Evolutionary conservation across 192 early-diverging fungal genomes (phyloP).

Genomic region (Rhizophagus sp.): DNA sequence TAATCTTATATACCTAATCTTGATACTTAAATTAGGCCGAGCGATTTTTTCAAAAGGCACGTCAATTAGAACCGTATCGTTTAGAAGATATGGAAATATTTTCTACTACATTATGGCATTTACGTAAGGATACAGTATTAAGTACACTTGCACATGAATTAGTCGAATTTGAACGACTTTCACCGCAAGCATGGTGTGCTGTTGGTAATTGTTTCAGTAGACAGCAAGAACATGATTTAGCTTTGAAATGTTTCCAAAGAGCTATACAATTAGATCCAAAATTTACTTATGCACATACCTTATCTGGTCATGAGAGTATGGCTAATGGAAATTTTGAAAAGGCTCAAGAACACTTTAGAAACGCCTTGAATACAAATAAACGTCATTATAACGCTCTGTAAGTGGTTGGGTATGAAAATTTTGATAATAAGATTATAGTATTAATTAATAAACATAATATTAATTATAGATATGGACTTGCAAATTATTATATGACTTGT

Average conservation of each 20-base stretch:
- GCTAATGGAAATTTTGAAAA: conserved; percentile 73
- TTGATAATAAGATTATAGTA: background rate
- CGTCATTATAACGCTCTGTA: conserved; percentile 89
- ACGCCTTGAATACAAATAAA: conserved; percentile 67
- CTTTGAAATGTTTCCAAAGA: conserved; percentile 74
- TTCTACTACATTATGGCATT: conserved; percentile 86
- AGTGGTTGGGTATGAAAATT: conserved; percentile 19
- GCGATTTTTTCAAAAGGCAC: conserved; percentile 51
- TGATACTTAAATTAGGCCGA: conserved; percentile 45
- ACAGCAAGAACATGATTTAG: conserved; percentile 72
- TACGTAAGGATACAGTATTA: conserved; percentile 68
- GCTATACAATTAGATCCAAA: conserved; percentile 69
- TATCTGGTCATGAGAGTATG: conserved; percentile 82
- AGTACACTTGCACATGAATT: conserved; percentile 77
- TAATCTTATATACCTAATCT: background rate
- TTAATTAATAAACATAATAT: background rate
- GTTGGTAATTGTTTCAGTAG: conserved; percentile 76
- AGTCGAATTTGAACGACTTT: conserved; percentile 59
- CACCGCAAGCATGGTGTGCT: conserved; percentile 82
- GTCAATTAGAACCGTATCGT: conserved; percentile 69
- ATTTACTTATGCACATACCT: conserved; percentile 81
- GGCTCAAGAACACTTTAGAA: conserved; percentile 71
- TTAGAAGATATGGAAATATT: conserved; percentile 82
- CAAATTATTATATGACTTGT: conserved; percentile 65
- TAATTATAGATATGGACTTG: conserved; percentile 74